Evolutionary conservation across 345 rosid species (phyloP), one percentile per base, ranked within the genome.

Genomic region (Heritiera littoralis): DNA sequence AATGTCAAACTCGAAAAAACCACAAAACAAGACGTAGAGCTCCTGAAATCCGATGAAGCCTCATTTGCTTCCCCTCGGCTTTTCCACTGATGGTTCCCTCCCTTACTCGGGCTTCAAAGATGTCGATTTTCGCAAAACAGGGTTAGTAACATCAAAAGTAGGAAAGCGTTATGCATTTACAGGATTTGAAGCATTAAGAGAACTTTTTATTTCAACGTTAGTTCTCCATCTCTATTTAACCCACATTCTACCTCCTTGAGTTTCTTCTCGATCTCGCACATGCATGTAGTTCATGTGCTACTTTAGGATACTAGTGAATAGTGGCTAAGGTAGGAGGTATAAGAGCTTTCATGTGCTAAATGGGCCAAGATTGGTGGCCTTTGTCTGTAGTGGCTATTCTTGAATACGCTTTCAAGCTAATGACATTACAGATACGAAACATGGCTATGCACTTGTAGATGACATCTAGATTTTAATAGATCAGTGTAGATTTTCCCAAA

Each of bases 151-250:
- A 38, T 91, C 98, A 55, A 96, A 94, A 80, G 98, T 94, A 54
- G 99, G 99, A 48, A 96, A 92, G 83, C 87, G 98, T 52, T 95
- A 89, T 89, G 98, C 98, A 45, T 83, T 96, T 72, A 90, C 86
- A 11, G 98, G 98, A 45, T 93, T 94, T 84, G 98, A 94, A 81
- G 95, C 93, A 75, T 76, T 96, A 59, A 90, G 88, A 75, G 38
- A 96, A 82, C 92, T 92, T 67, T 92, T 96, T 79, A 82, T 89
- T 83, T 84, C 90, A 56, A 96, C 90, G 98, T 86, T 78, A 68
- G 80, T 45, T 10, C 28, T 82, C n/a, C 61, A 10, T 66, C 73
- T 66, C 66, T n/a, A n/a, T n/a, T 23, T 76, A 18, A 38, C n/a
- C 46, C 20, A 7, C 40, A 40, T 17, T 11, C 46, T 72, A 15